Base-by-base conservation (phyloP, 169 alveolate genomes). In the Cryptosporidium viatorum region DNA sequence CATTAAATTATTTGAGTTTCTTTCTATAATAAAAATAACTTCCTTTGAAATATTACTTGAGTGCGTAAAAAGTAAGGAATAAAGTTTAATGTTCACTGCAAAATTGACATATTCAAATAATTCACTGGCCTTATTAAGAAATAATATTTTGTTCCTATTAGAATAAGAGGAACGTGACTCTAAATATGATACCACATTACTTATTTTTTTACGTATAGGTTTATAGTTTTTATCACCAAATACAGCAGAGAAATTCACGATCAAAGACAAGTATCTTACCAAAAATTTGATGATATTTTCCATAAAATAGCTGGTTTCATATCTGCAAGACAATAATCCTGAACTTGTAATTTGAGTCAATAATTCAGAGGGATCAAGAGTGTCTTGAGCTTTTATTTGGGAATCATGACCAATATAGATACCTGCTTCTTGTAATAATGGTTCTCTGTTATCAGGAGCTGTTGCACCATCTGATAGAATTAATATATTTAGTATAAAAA, bases 281-380 rank as follows among this genome's bases (percentile, higher is more conserved):
- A 55, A 55, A 55, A 23, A 55, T 55, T 23, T 55, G 67, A 55
- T 55, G 67, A n/a, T 55, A 16, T 3, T 26, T 26, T 55, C 67
- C 35, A 55, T 23, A 23, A 55, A 55, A 26, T 55, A 55, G 67
- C 21, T 55, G 18, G 35, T 55, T 6, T 55, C 67, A n/a, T 55
- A 55, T 55, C 67, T 55, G 16, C 67, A 12, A 55, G 35, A 55
- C 35, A 55, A 55, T 55, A 55, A 55, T 55, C 35, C 67, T n/a
- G 67, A 55, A 26, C 23, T 55, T 23, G 14, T 55, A 55, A 26
- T 55, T 55, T 55, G 18, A 23, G 67, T 10, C 14, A 55, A 55
- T 23, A 55, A 55, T 23, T 10, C 67, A 26, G 67, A 55, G 7
- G 35, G 16, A n/a, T n/a, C 67, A 23, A n/a, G 5, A 8, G 14